phyloP scores from a whole-genome alignment of 179 eudicot genomes.

The Amaranthus tricolor region DNA sequence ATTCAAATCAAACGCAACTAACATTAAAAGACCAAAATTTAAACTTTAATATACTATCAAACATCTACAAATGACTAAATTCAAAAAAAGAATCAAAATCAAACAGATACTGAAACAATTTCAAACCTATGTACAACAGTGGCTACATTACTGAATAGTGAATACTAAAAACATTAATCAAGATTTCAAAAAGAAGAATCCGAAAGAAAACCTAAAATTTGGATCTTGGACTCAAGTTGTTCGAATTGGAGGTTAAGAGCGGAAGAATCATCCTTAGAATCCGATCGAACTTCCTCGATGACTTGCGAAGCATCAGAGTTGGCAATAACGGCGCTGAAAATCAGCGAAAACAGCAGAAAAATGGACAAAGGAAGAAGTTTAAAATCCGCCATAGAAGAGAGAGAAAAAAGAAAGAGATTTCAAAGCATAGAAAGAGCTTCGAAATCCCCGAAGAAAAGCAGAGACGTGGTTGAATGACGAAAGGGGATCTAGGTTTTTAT shows the following conservation, averaged over 20 bases:
- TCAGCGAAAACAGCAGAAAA: constrained; percentile 25
- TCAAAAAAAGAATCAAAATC: background rate
- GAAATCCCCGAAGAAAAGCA: constrained; percentile 19
- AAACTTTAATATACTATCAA: background rate
- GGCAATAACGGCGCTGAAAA: constrained; percentile 19
- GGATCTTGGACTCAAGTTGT: constrained; percentile 64
- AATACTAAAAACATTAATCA: background rate
- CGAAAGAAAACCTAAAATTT: constrained; percentile 41
- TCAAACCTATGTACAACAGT: background rate
- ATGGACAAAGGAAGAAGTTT: constrained; percentile 22
- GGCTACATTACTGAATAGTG: background rate
- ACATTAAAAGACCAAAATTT: background rate
- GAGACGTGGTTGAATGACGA: constrained; percentile 10
- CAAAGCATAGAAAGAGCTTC: constrained; percentile 14
- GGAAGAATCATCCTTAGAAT: constrained; percentile 40
- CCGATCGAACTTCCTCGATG: constrained; percentile 32
- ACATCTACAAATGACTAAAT: too few species aligned
- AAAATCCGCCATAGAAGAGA: constrained; percentile 35
- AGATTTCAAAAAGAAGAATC: background rate
- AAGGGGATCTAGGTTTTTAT: background rate
- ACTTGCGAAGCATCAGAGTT: constrained; percentile 24
- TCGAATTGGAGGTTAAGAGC: constrained; percentile 43
- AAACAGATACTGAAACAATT: too few species aligned
- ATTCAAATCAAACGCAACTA: constrained; percentile 1
- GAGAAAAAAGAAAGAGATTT: constrained; percentile 12